Evolutionary conservation across 176 grass and related monocot species (phyloP).

Genomic region (Guadua angustifolia): DNA sequence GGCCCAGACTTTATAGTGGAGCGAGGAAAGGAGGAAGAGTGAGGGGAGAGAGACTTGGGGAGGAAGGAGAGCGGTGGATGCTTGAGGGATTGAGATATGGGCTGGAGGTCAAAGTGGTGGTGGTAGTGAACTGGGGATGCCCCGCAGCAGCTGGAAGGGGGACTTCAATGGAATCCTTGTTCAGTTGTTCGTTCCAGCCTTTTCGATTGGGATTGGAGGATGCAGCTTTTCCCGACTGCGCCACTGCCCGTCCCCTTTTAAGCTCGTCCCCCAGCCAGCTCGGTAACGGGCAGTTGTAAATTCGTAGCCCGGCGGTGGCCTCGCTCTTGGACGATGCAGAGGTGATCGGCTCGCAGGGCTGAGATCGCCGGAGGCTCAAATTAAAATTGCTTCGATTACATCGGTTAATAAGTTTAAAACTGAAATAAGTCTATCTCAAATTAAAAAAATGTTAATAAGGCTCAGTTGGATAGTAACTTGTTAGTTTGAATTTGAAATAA

Average conservation of each 20-base stretch:
- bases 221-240: constrained; percentile 25
- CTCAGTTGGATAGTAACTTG: no score
- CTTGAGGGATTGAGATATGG: constrained; percentile 34
- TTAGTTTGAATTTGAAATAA: no score
- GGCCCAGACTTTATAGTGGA: constrained; percentile 41
- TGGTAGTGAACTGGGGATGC: constrained; percentile 44
- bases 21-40: not conserved
- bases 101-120: constrained; percentile 49
- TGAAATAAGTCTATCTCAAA: no score
- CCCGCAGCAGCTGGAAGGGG: constrained; percentile 55
- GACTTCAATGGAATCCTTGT: constrained; percentile 21
- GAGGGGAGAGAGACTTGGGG: not conserved
- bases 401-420: no score
- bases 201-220: constrained; percentile 30
- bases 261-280: not conserved
- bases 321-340: no score
- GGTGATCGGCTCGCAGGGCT: no score
- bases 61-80: constrained; percentile 17
- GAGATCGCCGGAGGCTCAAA: no score
- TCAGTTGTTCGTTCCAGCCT: constrained; percentile 22
- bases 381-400: no score
- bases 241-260: constrained; percentile 26
- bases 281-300: constrained; percentile 7
- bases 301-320: no score
- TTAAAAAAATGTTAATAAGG: no score